Evolutionary conservation across 176 grass and related monocot genomes (phyloP).

Genomic region (Oryza rufipogon): DNA sequence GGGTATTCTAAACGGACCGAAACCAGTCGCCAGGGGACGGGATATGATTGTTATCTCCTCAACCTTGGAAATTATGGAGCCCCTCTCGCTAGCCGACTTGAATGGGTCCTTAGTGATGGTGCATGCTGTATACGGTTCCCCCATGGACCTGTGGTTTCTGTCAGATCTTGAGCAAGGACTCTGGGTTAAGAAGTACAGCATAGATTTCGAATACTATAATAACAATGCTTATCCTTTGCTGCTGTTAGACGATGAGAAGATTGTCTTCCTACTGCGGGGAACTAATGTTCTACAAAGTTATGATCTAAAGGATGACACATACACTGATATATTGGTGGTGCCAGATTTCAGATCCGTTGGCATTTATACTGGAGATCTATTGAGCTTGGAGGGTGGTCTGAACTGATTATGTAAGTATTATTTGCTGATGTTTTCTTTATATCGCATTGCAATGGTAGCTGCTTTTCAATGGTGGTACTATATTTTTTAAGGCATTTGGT

Average conservation of each 20-base stretch:
- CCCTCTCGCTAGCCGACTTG: constrained; percentile 17
- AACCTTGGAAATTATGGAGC: background rate
- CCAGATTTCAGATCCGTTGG: background rate
- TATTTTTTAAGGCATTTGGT: background rate
- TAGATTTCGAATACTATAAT: background rate
- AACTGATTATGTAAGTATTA: background rate
- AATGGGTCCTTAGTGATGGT: constrained; percentile 22
- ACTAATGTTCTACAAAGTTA: background rate
- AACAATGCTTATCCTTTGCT: background rate
- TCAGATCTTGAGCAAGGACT: background rate
- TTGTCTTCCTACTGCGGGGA: background rate
- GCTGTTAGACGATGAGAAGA: background rate
- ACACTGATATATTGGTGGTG: background rate
- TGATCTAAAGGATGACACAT: background rate
- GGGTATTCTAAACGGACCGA: background rate
- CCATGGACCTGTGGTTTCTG: constrained; percentile 5
- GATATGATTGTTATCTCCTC: background rate
- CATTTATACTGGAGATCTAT: constrained; percentile 5
- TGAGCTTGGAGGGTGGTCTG: background rate
- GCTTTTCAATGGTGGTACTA: background rate
- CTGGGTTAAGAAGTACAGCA: constrained; percentile 11
- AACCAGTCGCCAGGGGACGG: background rate
- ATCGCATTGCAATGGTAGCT: background rate
- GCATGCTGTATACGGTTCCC: background rate
- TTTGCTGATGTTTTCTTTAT: background rate